phyloP scores from a whole-genome alignment of 176 grass and related monocot genomes.

The Ampelocalamus luodianensis region DNA sequence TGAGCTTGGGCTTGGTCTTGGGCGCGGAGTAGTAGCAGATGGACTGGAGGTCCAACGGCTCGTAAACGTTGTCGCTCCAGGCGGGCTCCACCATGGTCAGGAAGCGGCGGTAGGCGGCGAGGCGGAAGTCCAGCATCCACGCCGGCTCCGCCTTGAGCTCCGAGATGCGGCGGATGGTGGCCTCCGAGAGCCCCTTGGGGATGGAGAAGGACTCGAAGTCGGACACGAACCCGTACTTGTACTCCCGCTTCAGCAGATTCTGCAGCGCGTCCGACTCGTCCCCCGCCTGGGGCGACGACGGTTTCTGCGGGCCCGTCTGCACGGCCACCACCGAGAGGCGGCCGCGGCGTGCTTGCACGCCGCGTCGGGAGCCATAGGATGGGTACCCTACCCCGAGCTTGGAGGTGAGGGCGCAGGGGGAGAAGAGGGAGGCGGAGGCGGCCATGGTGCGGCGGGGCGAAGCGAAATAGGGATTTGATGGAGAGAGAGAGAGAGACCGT shows the following conservation, averaged over 20 bases:
- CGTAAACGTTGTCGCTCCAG: slow-evolving; percentile 90
- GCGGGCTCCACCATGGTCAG: slow-evolving; percentile 72
- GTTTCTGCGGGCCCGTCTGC: slow-evolving; percentile 67
- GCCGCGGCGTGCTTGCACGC: slow-evolving; percentile 36
- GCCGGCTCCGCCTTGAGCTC: slow-evolving; percentile 85
- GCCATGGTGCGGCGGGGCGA: slow-evolving; percentile 41
- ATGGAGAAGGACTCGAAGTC: slow-evolving; percentile 95
- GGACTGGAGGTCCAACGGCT: slow-evolving; percentile 82
- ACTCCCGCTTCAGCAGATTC: slow-evolving; percentile 82
- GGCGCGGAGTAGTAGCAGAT: slow-evolving; percentile 93
- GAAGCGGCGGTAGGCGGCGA: slow-evolving; percentile 76
- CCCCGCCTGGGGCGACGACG: slow-evolving; percentile 48
- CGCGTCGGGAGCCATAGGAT: neutral
- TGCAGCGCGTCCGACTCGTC: slow-evolving; percentile 73
- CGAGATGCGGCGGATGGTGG: slow-evolving; percentile 82
- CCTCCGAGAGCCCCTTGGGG: slow-evolving; percentile 86
- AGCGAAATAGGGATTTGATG: slow-evolving; percentile 37
- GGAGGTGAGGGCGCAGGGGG: slow-evolving; percentile 41
- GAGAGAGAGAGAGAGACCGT: neutral
- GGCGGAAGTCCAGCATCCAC: slow-evolving; percentile 94
- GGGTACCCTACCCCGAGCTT: slow-evolving; percentile 38
- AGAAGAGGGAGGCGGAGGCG: slow-evolving; percentile 57
- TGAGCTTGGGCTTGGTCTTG: slow-evolving; percentile 89
- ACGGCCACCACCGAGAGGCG: slow-evolving; percentile 60
- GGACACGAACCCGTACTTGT: slow-evolving; percentile 90